A percentile compares a stretch with the other conserved stretches of the same genome.
These are phyloP conservation scores for Fusarium temperatum DNA, from an alignment of 2,329 filamentous ascomycete genomes.

Conservation along the genomic window DNA sequence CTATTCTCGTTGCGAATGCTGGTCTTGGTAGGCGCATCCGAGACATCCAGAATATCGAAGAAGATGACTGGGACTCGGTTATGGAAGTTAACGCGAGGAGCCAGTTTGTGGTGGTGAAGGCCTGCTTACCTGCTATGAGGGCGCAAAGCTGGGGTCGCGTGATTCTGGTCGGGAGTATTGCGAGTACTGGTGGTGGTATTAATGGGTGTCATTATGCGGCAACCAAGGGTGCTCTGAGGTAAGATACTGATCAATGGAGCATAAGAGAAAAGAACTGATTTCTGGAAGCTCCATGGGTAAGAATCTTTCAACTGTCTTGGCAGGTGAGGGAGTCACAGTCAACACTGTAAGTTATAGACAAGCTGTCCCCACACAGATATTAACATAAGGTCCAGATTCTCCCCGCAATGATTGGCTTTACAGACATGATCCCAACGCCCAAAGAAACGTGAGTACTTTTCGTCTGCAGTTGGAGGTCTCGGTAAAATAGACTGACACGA, in stretches of 20 bases:
- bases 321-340: conserved; percentile 47
- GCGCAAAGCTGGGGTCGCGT: conserved; percentile 45
- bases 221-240: conserved; percentile 45
- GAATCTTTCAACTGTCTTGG: conserved; percentile 46
- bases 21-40: conserved; percentile 47
- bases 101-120: conserved; percentile 48
- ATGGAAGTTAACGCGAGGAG: conserved; percentile 48
- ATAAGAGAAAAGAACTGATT: not conserved
- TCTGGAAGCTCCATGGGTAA: conserved; percentile 46
- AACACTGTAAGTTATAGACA: conserved; percentile 40
- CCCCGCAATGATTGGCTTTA: conserved; percentile 49
- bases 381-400: conserved; percentile 25
- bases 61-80: conserved; percentile 50
- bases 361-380: rapidly evolving
- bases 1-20: conserved; percentile 47
- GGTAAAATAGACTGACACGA: too few relatives aligned
- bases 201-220: conserved; percentile 50
- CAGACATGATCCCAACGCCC: conserved; percentile 49
- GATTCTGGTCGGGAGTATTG: conserved; percentile 47
- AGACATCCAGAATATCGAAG: conserved; percentile 45
- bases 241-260: too few relatives aligned
- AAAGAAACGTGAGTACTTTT: conserved; percentile 39
- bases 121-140: conserved; percentile 46
- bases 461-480: rapidly evolving
- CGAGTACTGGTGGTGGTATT: conserved; percentile 46